Evolutionary conservation across 805 yeast genomes (phyloP), one percentile per base, ranked within the genome.

Genomic region (Cyberlindnera euphorbiae): DNA sequence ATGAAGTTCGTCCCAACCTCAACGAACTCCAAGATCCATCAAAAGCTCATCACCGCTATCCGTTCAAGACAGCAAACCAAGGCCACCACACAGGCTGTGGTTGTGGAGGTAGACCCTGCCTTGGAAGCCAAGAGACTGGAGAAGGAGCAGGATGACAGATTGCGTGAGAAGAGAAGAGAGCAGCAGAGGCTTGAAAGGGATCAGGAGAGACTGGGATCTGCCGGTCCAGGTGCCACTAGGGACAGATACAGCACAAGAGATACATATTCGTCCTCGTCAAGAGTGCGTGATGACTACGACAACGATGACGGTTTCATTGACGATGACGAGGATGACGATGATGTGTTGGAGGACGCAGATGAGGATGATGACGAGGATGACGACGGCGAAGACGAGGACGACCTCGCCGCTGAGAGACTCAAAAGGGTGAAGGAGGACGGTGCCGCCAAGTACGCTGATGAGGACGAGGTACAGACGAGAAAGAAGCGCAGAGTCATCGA

Each of bases 1-100:
- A 71, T 86, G 52, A 82, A 81, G 56, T 75, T 93, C 38, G 75
- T 88, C 34, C 98, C 98, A 13, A 79, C 96, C 0, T 87, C 97
- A 0, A 86, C 94, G n/a, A 71, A 75, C 30, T 86, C 97, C 2
- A 73, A 75, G 35, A 82, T 95, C 4, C 97, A 90, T 59, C 71
- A 75, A 49, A 76, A 79, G 53, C 70, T 93, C 46, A 86, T 96
- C 3, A 73, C 73, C 43, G 85, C 87, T 3, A 76, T 82, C 7
- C 56, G 58, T 19, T 59, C 66, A 21, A 62, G 61, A 45, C 53
- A 58, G 37, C 57, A 55, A 19, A 47, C 50, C 12, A 61, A 56
- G 33, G 49, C 52, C 12, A 65, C 64, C 12, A 67, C 67, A 6
- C 68, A 66, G 40, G 56, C 63, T 9, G 62, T 60, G 33, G 60